phyloP scores from a whole-genome alignment of 2,329 filamentous ascomycete genomes.

The Colletotrichum sp. region DNA sequence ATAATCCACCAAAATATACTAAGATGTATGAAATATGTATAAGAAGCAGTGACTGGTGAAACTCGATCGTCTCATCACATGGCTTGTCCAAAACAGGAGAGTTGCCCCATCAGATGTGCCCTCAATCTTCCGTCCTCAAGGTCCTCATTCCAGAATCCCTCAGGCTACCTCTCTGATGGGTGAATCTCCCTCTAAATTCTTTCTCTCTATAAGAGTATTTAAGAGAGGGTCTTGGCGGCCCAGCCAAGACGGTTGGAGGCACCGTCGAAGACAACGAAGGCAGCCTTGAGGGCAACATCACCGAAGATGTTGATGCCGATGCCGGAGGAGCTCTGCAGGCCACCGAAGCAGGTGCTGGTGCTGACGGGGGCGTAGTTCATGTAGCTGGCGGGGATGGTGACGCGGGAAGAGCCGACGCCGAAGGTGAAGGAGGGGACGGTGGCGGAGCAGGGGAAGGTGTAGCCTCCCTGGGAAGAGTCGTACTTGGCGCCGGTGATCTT shows the following conservation, averaged over 20 bases:
- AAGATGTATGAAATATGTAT: not conserved
- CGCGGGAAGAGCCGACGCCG: conserved; percentile 43
- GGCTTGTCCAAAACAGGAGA: not conserved
- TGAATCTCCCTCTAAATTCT: not conserved
- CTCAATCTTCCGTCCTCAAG: not conserved
- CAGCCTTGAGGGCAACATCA: conserved; percentile 67
- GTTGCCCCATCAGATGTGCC: not conserved
- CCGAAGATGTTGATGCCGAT: conserved; percentile 60
- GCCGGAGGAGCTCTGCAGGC: conserved; percentile 51
- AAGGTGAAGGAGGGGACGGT: conserved; percentile 47
- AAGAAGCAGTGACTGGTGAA: not conserved
- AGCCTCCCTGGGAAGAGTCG: conserved; percentile 25
- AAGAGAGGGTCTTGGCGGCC: conserved; percentile 29
- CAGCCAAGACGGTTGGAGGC: conserved; percentile 43
- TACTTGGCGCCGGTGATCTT: conserved; percentile 25
- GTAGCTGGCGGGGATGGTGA: conserved; percentile 46
- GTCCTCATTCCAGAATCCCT: not conserved
- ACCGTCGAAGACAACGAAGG: conserved; percentile 63
- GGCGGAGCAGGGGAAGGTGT: conserved; percentile 48
- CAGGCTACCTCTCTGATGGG: not conserved
- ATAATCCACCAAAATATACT: not conserved
- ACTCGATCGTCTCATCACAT: not conserved
- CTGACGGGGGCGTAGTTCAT: conserved; percentile 47
- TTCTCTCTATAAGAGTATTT: not conserved
- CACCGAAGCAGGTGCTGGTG: conserved; percentile 60